Evolutionary conservation across 495 filamentous ascomycete species (phyloP).

Genomic region (Hyaloscypha hepaticicola): DNA sequence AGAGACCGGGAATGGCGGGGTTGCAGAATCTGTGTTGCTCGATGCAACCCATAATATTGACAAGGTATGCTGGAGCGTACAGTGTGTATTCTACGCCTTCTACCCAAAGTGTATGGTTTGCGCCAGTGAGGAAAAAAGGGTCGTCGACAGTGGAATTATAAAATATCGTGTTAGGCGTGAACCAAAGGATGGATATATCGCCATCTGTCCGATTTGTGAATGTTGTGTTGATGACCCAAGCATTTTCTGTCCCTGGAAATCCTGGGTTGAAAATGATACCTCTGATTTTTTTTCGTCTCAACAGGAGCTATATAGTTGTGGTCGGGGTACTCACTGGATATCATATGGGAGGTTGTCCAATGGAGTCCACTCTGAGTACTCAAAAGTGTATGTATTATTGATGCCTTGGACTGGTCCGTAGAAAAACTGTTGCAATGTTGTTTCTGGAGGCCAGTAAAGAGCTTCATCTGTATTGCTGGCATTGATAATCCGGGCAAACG

Average conservation of each 20-base stretch:
- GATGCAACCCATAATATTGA: slow-evolving; percentile 27
- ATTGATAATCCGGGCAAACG: background rate
- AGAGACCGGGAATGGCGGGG: slow-evolving; percentile 4
- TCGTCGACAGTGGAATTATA: slow-evolving; percentile 31
- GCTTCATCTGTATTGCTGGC: background rate
- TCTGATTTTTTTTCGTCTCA: background rate
- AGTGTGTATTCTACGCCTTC: background rate
- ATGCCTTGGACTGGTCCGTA: background rate
- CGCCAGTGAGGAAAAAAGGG: slow-evolving; percentile 28
- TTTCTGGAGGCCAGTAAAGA: background rate
- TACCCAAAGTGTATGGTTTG: slow-evolving; percentile 5
- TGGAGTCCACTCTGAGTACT: background rate
- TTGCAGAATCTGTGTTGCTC: slow-evolving; percentile 36
- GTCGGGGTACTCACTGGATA: background rate
- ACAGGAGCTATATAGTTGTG: background rate
- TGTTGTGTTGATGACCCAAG: slow-evolving; percentile 20
- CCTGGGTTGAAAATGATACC: slow-evolving; percentile 1
- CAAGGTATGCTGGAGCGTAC: background rate
- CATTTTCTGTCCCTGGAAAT: background rate
- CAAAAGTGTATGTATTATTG: background rate
- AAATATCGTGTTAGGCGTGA: slow-evolving; percentile 29
- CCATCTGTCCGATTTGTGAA: slow-evolving; percentile 35
- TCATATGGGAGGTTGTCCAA: slow-evolving; percentile 1
- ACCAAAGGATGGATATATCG: slow-evolving; percentile 33
- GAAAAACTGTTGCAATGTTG: background rate